Evolutionary conservation across 257 asterid species (phyloP).

Genomic region (Mitragyna speciosa): DNA sequence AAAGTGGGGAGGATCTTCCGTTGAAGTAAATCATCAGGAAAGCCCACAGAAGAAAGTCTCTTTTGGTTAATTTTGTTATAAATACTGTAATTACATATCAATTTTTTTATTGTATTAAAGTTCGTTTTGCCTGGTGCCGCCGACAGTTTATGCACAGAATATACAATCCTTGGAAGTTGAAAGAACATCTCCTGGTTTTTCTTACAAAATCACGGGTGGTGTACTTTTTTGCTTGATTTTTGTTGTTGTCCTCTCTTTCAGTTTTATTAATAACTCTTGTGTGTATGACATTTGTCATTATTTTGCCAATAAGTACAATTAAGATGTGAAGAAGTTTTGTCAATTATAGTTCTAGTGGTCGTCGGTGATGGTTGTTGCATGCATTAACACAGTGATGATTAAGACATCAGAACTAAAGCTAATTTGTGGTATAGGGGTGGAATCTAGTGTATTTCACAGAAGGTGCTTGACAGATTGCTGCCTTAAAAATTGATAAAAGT

Average conservation of each 20-base stretch:
- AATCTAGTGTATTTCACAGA: constrained; percentile 2
- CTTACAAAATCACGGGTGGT: constrained; percentile 32
- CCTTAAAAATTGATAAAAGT: background rate
- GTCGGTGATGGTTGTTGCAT: constrained; percentile 24
- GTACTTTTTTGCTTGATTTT: constrained; percentile 19
- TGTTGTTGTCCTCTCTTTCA: background rate
- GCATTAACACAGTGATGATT: constrained; percentile 1
- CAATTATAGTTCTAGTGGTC: background rate
- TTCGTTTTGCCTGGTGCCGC: constrained; percentile 44
- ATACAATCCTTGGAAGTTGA: constrained; percentile 35
- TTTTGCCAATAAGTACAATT: background rate
- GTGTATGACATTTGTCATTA: background rate
- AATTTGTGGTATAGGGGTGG: background rate
- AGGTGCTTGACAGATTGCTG: constrained; percentile 5
- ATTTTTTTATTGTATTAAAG: constrained; percentile 69
- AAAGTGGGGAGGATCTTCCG: constrained; percentile 43
- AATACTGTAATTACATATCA: constrained; percentile 77
- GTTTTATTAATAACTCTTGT: background rate
- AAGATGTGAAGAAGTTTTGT: background rate
- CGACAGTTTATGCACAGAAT: constrained; percentile 46
- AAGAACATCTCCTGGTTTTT: constrained; percentile 24
- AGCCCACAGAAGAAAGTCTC: constrained; percentile 40
- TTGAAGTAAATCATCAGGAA: constrained; percentile 28
- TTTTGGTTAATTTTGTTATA: constrained; percentile 39
- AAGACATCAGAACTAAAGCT: constrained; percentile 13